A percentile compares a stretch with the other conserved stretches of the same genome.
phyloP scores from a whole-genome alignment of 1,284 basidiomycete genomes.

The Irpex rosettiformis region DNA sequence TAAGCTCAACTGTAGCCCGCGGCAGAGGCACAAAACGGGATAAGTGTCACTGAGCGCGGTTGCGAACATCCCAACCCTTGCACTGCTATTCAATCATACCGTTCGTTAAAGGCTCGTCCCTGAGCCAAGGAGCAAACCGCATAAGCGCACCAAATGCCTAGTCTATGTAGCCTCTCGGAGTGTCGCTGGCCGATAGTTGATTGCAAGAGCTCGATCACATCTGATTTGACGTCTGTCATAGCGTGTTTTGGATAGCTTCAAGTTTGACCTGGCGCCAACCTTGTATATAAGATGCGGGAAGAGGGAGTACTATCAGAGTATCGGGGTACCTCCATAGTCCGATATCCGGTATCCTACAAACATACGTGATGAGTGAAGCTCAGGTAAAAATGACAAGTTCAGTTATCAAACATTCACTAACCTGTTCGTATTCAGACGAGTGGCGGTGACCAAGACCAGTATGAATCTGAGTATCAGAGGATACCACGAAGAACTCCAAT shows the following conservation, averaged over 20 bases:
- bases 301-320: not conserved
- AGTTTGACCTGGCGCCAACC: not conserved
- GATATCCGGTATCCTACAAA: not conserved
- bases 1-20: not conserved
- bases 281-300: constrained; percentile 3
- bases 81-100: not conserved
- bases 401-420: not conserved
- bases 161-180: not conserved
- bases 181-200: not conserved
- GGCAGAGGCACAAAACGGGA: not conserved
- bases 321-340: not conserved
- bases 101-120: not conserved
- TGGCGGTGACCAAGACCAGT: constrained; percentile 1
- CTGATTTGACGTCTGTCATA: not conserved
- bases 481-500: constrained; percentile 27
- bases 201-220: not conserved
- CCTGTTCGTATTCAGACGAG: not conserved
- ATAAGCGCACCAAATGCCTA: not conserved
- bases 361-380: constrained; percentile 7
- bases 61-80: not conserved
- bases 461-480: constrained; percentile 11
- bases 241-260: not conserved
- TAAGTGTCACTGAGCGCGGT: not conserved
- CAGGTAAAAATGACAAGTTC: constrained; percentile 1
- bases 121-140: not conserved